These are phyloP conservation scores for Limnanthes douglasii DNA, from an alignment of 345 rosid genomes.

Conservation along the genomic window DNA sequence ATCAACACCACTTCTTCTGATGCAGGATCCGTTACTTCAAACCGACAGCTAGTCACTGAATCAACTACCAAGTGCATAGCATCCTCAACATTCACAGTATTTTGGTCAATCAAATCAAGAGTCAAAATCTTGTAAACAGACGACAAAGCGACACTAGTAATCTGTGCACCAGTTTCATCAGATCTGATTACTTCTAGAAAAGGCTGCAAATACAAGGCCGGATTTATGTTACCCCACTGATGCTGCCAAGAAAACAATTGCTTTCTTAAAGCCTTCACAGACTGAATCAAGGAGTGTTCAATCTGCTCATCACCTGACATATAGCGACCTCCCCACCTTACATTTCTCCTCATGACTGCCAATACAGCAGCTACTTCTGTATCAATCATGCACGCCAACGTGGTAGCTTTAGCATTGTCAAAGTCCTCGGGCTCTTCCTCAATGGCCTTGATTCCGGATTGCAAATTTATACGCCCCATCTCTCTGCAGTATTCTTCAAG, in stretches of 20 bases:
- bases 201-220: conserved; percentile 75
- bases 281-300: conserved; percentile 83
- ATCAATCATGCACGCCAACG: conserved; percentile 73
- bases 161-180: conserved; percentile 90
- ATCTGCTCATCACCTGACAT: conserved; percentile 91
- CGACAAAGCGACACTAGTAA: conserved; percentile 84
- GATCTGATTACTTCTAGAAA: conserved; percentile 85
- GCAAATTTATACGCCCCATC: conserved; percentile 93
- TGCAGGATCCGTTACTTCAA: conserved; percentile 96
- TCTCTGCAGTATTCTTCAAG: conserved; percentile 13
- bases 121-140: conserved; percentile 79
- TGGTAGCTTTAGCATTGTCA: conserved; percentile 33
- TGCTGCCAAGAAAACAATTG: conserved; percentile 81
- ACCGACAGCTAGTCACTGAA: conserved; percentile 93
- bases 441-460: conserved; percentile 72
- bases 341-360: conserved; percentile 96
- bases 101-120: conserved; percentile 64
- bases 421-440: conserved; percentile 94
- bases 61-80: conserved; percentile 93
- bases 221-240: conserved; percentile 77
- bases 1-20: conserved; percentile 95
- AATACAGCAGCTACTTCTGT: conserved; percentile 87
- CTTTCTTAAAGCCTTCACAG: conserved; percentile 71
- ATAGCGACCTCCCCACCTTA: conserved; percentile 95
- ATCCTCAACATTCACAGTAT: conserved; percentile 69